Evolutionary conservation across 75 land plant genomes (phyloP).

Genomic region (Ceratopteris richardii): DNA sequence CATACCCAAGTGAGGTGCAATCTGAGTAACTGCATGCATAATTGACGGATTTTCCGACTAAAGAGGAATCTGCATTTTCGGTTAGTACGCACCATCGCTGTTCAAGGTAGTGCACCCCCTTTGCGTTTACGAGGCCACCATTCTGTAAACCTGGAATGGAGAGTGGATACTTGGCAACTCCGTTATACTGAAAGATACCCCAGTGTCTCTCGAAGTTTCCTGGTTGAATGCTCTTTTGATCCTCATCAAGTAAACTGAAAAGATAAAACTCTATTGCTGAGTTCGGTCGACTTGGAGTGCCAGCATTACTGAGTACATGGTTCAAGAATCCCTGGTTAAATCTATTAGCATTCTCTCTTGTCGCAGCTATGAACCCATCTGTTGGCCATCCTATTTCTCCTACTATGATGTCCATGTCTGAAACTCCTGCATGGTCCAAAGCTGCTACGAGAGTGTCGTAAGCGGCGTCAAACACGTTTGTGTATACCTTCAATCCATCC

Average conservation of each 20-base stretch:
- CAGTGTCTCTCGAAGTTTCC: constrained; percentile 82
- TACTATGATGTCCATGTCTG: constrained; percentile 29
- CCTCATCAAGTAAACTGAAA: constrained; percentile 56
- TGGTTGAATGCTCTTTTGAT: constrained; percentile 63
- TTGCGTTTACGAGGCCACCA: constrained; percentile 16
- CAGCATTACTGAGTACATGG: constrained; percentile 19
- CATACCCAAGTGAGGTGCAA: constrained; percentile 28
- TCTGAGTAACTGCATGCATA: constrained; percentile 36
- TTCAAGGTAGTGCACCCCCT: constrained; percentile 19
- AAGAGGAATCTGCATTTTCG: constrained; percentile 13
- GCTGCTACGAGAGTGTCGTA: constrained; percentile 39
- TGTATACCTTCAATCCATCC: constrained; percentile 33
- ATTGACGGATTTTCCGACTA: constrained; percentile 19
- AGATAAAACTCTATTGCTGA: constrained; percentile 20
- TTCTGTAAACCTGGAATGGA: constrained; percentile 25
- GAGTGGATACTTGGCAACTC: constrained; percentile 50
- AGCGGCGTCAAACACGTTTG: constrained; percentile 45
- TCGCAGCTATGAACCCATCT: constrained; percentile 35
- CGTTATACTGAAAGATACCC: constrained; percentile 66
- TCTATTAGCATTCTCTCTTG: constrained; percentile 17
- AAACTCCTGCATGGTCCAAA: constrained; percentile 24
- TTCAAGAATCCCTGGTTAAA: constrained; percentile 27
- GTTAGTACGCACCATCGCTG: constrained; percentile 33
- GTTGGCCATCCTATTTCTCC: constrained; percentile 64
- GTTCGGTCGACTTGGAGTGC: constrained; percentile 36